Evolutionary conservation across 2,329 filamentous ascomycete species (phyloP).

Genomic region (Pseudogymnoascus sp.): DNA sequence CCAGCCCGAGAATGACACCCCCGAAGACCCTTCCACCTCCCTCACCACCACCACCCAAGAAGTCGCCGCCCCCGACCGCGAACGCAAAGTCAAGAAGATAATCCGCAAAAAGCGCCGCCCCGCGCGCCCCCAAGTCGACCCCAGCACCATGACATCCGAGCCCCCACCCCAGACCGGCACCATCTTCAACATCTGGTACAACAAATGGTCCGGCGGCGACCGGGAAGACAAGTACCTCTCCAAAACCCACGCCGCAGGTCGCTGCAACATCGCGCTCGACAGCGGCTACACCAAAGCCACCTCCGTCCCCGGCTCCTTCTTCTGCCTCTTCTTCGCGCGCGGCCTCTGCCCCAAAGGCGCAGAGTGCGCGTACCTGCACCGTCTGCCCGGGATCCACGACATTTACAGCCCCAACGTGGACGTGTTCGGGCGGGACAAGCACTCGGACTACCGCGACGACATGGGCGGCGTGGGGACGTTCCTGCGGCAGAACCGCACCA

Average conservation of each 20-base stretch:
- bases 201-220: constrained; percentile 96
- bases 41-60: constrained; percentile 23
- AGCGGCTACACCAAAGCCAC: constrained; percentile 73
- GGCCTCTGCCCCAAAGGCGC: constrained; percentile 76
- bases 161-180: constrained; percentile 87
- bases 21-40: constrained; percentile 17
- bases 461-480: constrained; percentile 97
- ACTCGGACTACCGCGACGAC: constrained; percentile 86
- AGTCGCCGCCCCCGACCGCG: constrained; percentile 21
- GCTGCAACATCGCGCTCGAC: constrained; percentile 79
- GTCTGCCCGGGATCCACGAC: constrained; percentile 78
- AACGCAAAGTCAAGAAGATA: constrained; percentile 73
- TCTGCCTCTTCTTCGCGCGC: constrained; percentile 87
- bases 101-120: constrained; percentile 85
- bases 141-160: constrained; percentile 71
- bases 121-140: constrained; percentile 83
- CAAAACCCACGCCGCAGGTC: constrained; percentile 70
- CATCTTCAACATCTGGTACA: constrained; percentile 98
- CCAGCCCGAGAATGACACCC: constrained; percentile 9
- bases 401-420: constrained; percentile 91
- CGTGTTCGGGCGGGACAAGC: constrained; percentile 90
- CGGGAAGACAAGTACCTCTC: constrained; percentile 84
- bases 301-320: constrained; percentile 69
- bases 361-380: constrained; percentile 90
- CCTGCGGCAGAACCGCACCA: constrained; percentile 83